phyloP scores from a whole-genome alignment of 495 filamentous ascomycete species.

The Penicillium canariense region DNA sequence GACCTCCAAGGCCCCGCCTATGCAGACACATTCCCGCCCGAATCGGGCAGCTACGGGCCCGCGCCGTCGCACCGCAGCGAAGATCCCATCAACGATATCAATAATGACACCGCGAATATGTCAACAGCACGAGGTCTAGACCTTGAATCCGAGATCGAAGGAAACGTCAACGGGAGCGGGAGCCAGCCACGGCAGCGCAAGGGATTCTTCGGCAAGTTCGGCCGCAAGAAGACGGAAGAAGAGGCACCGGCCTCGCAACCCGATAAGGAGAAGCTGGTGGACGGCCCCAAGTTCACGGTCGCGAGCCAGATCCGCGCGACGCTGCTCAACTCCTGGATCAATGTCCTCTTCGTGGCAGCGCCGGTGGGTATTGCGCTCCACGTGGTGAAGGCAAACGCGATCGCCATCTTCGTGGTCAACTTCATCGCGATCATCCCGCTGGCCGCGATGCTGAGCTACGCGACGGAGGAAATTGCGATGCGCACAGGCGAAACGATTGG shows the following conservation, averaged over 20 bases:
- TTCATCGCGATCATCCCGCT: constrained; percentile 79
- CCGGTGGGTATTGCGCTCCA: constrained; percentile 73
- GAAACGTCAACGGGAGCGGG: not conserved
- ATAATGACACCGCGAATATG: constrained; percentile 23
- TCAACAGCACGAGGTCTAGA: constrained; percentile 15
- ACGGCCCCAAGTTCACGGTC: constrained; percentile 60
- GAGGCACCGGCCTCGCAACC: not conserved
- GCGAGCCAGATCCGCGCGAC: constrained; percentile 67
- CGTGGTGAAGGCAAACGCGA: constrained; percentile 53
- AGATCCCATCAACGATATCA: constrained; percentile 42
- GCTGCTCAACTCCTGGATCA: constrained; percentile 79
- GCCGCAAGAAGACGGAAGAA: constrained; percentile 7
- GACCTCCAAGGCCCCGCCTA: constrained; percentile 29
- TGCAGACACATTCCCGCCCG: constrained; percentile 29
- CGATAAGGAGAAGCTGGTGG: constrained; percentile 29
- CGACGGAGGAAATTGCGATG: constrained; percentile 54
- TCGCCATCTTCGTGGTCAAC: constrained; percentile 78
- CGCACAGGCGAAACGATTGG: constrained; percentile 76
- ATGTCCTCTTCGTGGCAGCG: constrained; percentile 73
- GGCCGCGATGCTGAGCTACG: constrained; percentile 55
- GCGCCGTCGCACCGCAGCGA: constrained; percentile 35
- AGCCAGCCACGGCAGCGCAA: constrained; percentile 27
- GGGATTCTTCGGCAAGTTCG: constrained; percentile 21
- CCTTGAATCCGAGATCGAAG: constrained; percentile 3
- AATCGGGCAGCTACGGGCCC: constrained; percentile 23